Percentiles rank a stretch among this genome's conserved stretches.
Conservation (phyloP, 2,329 filamentous ascomycete genomes). For the Aspergillus caelatus region DNA sequence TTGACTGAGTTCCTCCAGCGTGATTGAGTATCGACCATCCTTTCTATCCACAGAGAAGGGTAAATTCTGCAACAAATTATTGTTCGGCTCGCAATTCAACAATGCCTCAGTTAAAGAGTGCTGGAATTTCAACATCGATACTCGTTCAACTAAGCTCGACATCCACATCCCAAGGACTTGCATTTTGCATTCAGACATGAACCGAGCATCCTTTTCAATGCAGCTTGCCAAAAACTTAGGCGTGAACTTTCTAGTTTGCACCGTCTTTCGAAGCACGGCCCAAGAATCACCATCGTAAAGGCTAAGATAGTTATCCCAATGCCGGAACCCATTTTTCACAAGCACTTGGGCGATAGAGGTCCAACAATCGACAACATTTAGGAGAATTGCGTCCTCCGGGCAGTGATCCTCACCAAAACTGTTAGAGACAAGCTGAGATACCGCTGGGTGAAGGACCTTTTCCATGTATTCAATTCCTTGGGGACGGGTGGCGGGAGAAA, state of each 20-base stretch:
- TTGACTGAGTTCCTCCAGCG: slow-evolving; percentile 55
- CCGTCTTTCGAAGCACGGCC: slow-evolving; percentile 48
- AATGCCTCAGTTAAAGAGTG: slow-evolving; percentile 59
- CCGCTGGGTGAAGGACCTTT: slow-evolving; percentile 49
- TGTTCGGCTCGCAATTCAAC: slow-evolving; percentile 48
- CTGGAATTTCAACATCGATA: slow-evolving; percentile 64
- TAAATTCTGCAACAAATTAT: slow-evolving; percentile 58
- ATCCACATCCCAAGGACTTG: slow-evolving; percentile 59
- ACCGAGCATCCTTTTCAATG: slow-evolving; percentile 44
- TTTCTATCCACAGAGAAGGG: slow-evolving; percentile 54
- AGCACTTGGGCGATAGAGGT: slow-evolving; percentile 50
- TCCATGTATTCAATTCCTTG: slow-evolving; percentile 39
- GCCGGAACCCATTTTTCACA: slow-evolving; percentile 49
- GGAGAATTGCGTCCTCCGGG: slow-evolving; percentile 57
- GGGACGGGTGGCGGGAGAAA: slow-evolving; percentile 17
- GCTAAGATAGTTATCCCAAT: slow-evolving; percentile 61
- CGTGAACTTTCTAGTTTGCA: slow-evolving; percentile 52
- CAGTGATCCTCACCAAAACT: slow-evolving; percentile 62
- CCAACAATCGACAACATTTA: slow-evolving; percentile 59
- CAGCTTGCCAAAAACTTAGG: slow-evolving; percentile 50
- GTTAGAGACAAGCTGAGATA: slow-evolving; percentile 61
- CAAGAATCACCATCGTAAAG: slow-evolving; percentile 56
- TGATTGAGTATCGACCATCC: slow-evolving; percentile 50
- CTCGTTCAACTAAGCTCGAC: slow-evolving; percentile 59
- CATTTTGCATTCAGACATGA: slow-evolving; percentile 49